phyloP scores from a whole-genome alignment of 441 rosid species.

The Corymbia calophylla region DNA sequence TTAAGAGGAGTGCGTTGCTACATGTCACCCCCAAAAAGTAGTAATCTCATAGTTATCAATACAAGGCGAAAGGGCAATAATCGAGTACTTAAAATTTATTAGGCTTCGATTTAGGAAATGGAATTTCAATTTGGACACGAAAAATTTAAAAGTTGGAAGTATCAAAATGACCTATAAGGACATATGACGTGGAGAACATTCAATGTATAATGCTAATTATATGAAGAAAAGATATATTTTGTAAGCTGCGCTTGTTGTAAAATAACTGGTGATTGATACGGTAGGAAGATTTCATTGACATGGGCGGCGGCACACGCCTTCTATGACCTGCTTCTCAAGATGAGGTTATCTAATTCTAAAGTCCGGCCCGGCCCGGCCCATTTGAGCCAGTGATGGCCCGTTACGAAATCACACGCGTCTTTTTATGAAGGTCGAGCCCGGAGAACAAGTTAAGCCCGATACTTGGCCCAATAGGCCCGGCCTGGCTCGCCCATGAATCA shows the following conservation, averaged over 20 bases:
- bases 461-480: background rate
- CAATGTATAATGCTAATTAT: background rate
- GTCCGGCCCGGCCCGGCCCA: background rate
- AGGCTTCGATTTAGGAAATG: too few relatives aligned
- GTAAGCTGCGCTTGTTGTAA: background rate
- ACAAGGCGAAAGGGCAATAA: too few relatives aligned
- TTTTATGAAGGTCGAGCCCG: background rate
- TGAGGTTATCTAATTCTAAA: background rate
- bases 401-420: background rate
- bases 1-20: too few relatives aligned
- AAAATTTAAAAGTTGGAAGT: too few relatives aligned
- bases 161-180: background rate
- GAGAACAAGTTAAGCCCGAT: background rate
- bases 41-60: too few relatives aligned
- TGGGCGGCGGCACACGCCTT: too few relatives aligned
- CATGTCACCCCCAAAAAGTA: background rate
- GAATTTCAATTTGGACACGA: too few relatives aligned
- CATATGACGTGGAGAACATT: background rate
- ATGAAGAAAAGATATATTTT: too few relatives aligned
- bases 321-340: too few relatives aligned
- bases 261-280: background rate
- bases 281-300: background rate
- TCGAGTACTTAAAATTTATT: too few relatives aligned
- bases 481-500: background rate
- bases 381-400: background rate